These are phyloP conservation scores for Saccharomyces hybrid DNA, from an alignment of 1,139 yeast species.

Conservation along the genomic window DNA sequence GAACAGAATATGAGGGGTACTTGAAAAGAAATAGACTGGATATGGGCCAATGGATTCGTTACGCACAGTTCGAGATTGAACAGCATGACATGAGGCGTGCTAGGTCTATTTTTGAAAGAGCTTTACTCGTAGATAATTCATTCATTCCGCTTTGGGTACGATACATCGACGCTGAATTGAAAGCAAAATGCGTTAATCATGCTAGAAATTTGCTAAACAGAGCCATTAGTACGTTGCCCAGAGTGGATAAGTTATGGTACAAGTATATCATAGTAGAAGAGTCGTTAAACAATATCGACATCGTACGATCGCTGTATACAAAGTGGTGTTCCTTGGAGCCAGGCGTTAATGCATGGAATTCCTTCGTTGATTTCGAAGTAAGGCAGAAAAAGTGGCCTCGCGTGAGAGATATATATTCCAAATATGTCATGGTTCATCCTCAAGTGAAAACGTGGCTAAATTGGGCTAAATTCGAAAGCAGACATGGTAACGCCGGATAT, in stretches of 20 bases:
- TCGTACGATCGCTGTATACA: slow-evolving; percentile 61
- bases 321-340: slow-evolving; percentile 80
- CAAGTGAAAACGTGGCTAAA: slow-evolving; percentile 53
- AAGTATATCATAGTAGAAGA: slow-evolving; percentile 79
- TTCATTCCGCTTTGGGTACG: slow-evolving; percentile 80
- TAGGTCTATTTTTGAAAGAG: slow-evolving; percentile 81
- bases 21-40: slow-evolving; percentile 74
- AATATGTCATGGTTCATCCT: slow-evolving; percentile 51
- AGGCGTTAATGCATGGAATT: slow-evolving; percentile 54
- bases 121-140: slow-evolving; percentile 67
- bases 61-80: slow-evolving; percentile 80
- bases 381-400: slow-evolving; percentile 48
- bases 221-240: slow-evolving; percentile 65
- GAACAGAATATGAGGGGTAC: slow-evolving; percentile 81
- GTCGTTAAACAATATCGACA: slow-evolving; percentile 53
- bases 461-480: slow-evolving; percentile 55
- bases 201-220: slow-evolving; percentile 81
- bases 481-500: slow-evolving; percentile 41
- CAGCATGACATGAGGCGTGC: slow-evolving; percentile 75
- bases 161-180: slow-evolving; percentile 71
- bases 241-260: slow-evolving; percentile 82
- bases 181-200: slow-evolving; percentile 69
- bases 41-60: slow-evolving; percentile 83
- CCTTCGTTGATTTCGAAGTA: slow-evolving; percentile 64
- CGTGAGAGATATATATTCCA: slow-evolving; percentile 50